Conservation (phyloP, 768 basidiomycete species). For the Thelephora ganbajun region DNA sequence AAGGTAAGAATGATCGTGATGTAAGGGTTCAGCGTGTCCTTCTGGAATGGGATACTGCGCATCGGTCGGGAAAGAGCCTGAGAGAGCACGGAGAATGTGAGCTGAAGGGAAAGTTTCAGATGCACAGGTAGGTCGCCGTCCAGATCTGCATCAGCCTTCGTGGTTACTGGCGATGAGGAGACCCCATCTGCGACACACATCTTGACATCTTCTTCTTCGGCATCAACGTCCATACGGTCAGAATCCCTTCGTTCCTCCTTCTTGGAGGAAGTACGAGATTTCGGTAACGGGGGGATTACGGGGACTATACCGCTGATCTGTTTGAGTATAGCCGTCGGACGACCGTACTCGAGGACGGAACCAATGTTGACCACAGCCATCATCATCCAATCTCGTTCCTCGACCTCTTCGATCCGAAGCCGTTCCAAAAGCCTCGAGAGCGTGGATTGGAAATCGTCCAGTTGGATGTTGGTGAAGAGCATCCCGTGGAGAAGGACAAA, state of each 20-base stretch:
- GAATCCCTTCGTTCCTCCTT: constrained; percentile 27
- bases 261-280: constrained; percentile 17
- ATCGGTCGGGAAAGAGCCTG: constrained; percentile 52
- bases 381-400: constrained; percentile 91
- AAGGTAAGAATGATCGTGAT: constrained; percentile 81
- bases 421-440: constrained; percentile 81
- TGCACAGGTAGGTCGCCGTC: constrained; percentile 40
- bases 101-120: constrained; percentile 62
- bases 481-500: constrained; percentile 93
- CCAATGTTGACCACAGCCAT: constrained; percentile 83
- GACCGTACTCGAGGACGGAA: constrained; percentile 80
- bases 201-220: constrained; percentile 18
- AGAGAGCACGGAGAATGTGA: constrained; percentile 68
- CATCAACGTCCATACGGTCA: constrained; percentile 50
- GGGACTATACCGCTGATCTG: constrained; percentile 37
- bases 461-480: constrained; percentile 90
- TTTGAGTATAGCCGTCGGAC: constrained; percentile 53
- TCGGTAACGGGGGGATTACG: constrained; percentile 30
- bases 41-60: constrained; percentile 44
- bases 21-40: constrained; percentile 67
- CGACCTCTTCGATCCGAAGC: constrained; percentile 59
- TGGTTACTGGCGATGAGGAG: not conserved
- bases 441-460: constrained; percentile 79
- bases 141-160: constrained; percentile 10
- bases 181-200: constrained; percentile 8